Evolutionary conservation across 2,329 filamentous ascomycete genomes (phyloP), one percentile per base, ranked within the genome.

Genomic region (Talaromyces islandicus): DNA sequence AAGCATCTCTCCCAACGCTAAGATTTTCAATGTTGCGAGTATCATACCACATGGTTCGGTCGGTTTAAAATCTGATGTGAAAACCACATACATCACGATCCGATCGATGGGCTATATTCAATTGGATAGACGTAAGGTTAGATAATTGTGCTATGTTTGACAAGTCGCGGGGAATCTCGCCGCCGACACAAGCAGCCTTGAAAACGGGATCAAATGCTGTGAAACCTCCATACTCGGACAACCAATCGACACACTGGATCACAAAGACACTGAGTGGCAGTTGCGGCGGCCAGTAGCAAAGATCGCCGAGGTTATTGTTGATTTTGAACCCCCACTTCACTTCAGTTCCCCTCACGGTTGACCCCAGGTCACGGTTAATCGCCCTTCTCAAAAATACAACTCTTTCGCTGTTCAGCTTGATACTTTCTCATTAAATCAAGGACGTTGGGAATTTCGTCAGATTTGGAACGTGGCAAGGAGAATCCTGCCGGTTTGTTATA

Each of bases 1-100:
- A 80, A 80, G 57, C 80, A 81, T 60, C 77, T 96, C 65, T 84
- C 85, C 64, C 88, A 89, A 67, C 83, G 88, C 68, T 94, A 52
- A 21, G 17, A 29, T 29, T 27, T 10, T 10, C 32, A 35, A 35
- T 14, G 32, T 35, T 24, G 43, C 43, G 19, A 46, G 43, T 19
- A 46, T 46, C 21, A 24, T 11, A 46, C 43, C 3, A 24, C 17
- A 19, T 24, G n/a, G 43, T 46, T 24, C 19, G 21, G 43, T 24
- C 19, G 10, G 24, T 46, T 46, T 46, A 19, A 46, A 21, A 17
- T 46, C 17, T n/a, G n/a, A n/a, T n/a, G n/a, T 19, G 14, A 19
- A 21, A 46, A 21, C 4, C 19, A 21, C 7, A 46, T 11, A 21
- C 19, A 17, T 19, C 19, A 21, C 6, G 17, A 21, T 46, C 10